These are phyloP conservation scores for Rhynchosporium agropyri DNA, from an alignment of 2,329 filamentous ascomycete genomes.

Conservation along the genomic window DNA sequence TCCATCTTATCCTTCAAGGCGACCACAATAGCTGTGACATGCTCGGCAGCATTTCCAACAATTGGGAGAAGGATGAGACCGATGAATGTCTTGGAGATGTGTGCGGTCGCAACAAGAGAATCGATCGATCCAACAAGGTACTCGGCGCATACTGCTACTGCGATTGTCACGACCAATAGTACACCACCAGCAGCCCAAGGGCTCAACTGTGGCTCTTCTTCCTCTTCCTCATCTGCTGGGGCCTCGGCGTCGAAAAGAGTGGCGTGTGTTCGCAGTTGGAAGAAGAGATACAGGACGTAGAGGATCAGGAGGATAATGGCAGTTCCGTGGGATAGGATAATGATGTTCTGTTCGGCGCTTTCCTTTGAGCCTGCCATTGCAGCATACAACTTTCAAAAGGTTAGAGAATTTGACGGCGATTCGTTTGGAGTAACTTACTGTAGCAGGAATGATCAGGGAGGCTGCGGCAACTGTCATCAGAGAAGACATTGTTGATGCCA, in stretches of 20 bases:
- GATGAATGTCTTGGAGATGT: slow-evolving; percentile 80
- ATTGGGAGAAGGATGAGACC: slow-evolving; percentile 79
- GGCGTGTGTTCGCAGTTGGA: slow-evolving; percentile 76
- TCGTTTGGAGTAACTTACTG: slow-evolving; percentile 4
- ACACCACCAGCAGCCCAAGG: slow-evolving; percentile 48
- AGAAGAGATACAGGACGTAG: slow-evolving; percentile 76
- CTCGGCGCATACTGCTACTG: slow-evolving; percentile 75
- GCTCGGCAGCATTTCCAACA: slow-evolving; percentile 79
- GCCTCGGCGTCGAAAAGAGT: slow-evolving; percentile 66
- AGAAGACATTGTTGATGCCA: slow-evolving; percentile 75
- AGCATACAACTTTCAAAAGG: slow-evolving; percentile 59
- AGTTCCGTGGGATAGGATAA: slow-evolving; percentile 74
- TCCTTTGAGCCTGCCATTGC: slow-evolving; percentile 55
- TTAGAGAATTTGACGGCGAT: not conserved
- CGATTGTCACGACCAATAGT: slow-evolving; percentile 68
- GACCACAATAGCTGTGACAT: slow-evolving; percentile 80
- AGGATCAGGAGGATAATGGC: slow-evolving; percentile 74
- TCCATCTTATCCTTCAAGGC: slow-evolving; percentile 78
- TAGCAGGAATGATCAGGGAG: slow-evolving; percentile 41
- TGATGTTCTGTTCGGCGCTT: slow-evolving; percentile 58
- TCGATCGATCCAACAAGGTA: slow-evolving; percentile 79
- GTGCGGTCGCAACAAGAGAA: slow-evolving; percentile 66
- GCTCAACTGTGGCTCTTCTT: slow-evolving; percentile 30
- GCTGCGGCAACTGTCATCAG: slow-evolving; percentile 76
- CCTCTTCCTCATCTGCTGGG: slow-evolving; percentile 33